Evolutionary conservation across 2,329 filamentous ascomycete genomes (phyloP), one percentile per base, ranked within the genome.

Genomic region (Cladosporium sp.): DNA sequence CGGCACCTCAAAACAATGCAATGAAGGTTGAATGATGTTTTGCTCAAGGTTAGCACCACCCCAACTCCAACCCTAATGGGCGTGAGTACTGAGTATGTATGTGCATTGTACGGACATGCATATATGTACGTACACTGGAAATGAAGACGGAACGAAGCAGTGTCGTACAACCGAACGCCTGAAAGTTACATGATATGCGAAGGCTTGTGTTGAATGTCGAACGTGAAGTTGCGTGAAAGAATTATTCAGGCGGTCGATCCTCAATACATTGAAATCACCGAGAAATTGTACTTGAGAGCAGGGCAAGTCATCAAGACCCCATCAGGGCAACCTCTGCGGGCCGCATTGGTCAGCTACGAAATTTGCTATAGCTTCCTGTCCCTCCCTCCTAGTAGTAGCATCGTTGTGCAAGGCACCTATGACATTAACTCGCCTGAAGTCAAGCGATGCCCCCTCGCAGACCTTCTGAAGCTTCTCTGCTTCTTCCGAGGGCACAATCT

Each of bases 401-500:
- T 86, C 81, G 5, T 78, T 83, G 70, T 86, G 84, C 72, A 85
- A 73, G 3, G 84, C 83, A 3, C 80, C 80, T 0, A 72, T 63
- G 0, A 86, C 78, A 33, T 78, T 73, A 60, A 75, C 77, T 28
- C 79, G 71, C 52, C 76, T 65, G 5, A 81, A 75, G 0, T 76
- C 67, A 5, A 84, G 59, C 1, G 71, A 68, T 2, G 79, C 63
- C 2, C 75, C 71, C 7, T 65, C 71, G 37, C 80, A 81, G 18
- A 79, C 62, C 49, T 75, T 73, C 11, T 83, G 80, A 73, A 89
- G 85, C 62, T 83, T 79, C 35, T 80, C 75, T 2, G 84, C 84
- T 72, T 89, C 87, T 18, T 80, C 78, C n/a, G 84, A 72, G 0
- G 86, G 86, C 18, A 88, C 87, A 1, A 89, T 81, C 49, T 81